Base-by-base conservation (phyloP, 2,329 filamentous ascomycete species). In the Akanthomyces lecanii region DNA sequence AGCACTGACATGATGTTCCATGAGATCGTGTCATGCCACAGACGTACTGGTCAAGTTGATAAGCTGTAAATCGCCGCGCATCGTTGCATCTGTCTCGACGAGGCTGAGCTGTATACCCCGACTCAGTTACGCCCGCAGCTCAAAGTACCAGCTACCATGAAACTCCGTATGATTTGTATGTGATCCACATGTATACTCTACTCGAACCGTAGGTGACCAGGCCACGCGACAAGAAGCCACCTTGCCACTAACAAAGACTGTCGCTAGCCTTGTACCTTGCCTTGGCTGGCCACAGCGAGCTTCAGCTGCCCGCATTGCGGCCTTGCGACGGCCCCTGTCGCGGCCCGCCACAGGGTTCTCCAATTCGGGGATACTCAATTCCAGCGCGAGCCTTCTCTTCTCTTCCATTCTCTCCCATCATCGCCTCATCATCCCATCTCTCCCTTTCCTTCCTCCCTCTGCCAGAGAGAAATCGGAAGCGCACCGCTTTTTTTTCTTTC, bases 381-480 rank as follows among this genome's bases (percentile, higher is more conserved):
- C 38, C 23, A 53, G 44, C 44, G 38, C 30, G 53, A 18, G 28
- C 38, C 28, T 47, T 45, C 48, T 44, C 51, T 21, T 40, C 40
- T 30, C 44, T 55, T 45, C 30, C 36, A 40, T 55, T 44, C 38
- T 56, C 30, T 38, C 21, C 48, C 63, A 66, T 45, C 63, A 50
- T 23, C 45, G 30, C 33, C 21, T 52, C 7, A 11, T 30, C 48
- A 18, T 40, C 23, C 10, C 50, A 50, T 61, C 50, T 50, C 56
- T 64, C 61, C 44, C 57, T 54, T 64, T 44, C 63, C 55, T 53
- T 61, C 63, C 63, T 18, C 21, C 63, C 63, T 61, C 57, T 60
- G 57, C 61, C 48, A 54, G 36, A 33, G 47, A 25, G 23, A 38
- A 30, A n/a, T 12, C 23, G 5, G 11, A 42, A 36, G 28, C 33